Conservation (phyloP, 23 red algal species). For the Gracilaria gracilis region DNA sequence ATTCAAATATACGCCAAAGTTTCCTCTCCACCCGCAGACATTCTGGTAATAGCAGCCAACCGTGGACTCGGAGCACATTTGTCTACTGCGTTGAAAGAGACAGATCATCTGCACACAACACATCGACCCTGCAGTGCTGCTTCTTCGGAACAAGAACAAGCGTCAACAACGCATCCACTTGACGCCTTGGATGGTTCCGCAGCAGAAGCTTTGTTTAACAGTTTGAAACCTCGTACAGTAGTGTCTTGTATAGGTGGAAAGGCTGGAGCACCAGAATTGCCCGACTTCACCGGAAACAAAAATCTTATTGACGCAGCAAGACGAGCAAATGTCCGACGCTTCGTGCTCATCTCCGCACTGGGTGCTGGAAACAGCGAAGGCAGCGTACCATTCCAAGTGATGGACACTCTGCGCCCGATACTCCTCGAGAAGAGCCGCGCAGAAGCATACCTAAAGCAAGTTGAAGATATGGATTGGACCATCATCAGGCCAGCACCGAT, state of each 20-base stretch:
- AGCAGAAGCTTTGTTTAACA: conserved; percentile 15
- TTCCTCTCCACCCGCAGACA: conserved; percentile 9
- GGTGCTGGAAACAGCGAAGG: conserved; percentile 75
- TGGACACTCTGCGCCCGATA: conserved; percentile 57
- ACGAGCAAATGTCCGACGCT: conserved; percentile 38
- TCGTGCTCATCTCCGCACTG: conserved; percentile 72
- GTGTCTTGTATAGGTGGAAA: conserved; percentile 59
- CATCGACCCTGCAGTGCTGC: conserved; percentile 26
- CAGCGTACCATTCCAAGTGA: conserved; percentile 71
- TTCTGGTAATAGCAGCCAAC: conserved; percentile 48
- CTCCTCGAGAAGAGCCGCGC: conserved; percentile 69
- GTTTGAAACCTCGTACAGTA: conserved; percentile 10
- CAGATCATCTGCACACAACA: conserved; percentile 45
- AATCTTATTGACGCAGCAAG: conserved; percentile 66
- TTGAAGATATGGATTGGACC: conserved; percentile 34
- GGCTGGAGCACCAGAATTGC: conserved; percentile 16
- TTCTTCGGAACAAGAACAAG: conserved; percentile 32
- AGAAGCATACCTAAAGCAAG: conserved; percentile 51
- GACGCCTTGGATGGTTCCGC: conserved; percentile 34
- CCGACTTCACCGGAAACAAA: conserved; percentile 50
- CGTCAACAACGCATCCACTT: conserved; percentile 30
- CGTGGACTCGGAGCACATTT: conserved; percentile 42
- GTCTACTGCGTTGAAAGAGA: neutral
- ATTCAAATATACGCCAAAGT: conserved; percentile 22
- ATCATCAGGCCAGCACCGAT: conserved; percentile 82